Evolutionary conservation across 768 basidiomycete genomes (phyloP).

Genomic region (Kwoniella dejecticola): DNA sequence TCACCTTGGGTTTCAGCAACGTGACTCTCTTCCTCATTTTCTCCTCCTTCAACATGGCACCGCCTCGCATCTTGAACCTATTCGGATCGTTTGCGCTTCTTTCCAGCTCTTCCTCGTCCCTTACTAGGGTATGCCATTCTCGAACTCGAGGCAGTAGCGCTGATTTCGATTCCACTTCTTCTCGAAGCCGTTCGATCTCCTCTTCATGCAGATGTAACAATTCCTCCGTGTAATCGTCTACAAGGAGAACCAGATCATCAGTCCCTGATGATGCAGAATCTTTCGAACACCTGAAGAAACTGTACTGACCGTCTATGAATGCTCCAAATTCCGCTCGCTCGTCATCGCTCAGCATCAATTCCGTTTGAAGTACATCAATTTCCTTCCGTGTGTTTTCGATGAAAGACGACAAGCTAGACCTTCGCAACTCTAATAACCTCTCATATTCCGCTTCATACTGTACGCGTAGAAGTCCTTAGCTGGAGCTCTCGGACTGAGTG

Average conservation of each 20-base stretch:
- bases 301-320: conserved; percentile 73
- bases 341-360: conserved; percentile 79
- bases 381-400: conserved; percentile 77
- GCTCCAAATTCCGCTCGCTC: conserved; percentile 78
- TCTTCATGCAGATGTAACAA: conserved; percentile 79
- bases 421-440: conserved; percentile 83
- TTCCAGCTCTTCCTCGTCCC: conserved; percentile 84
- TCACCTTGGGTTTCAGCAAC: conserved; percentile 88
- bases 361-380: conserved; percentile 79
- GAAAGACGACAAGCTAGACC: conserved; percentile 83
- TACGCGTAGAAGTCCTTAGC: conserved; percentile 7
- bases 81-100: conserved; percentile 52
- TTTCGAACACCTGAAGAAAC: neutral
- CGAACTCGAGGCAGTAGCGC: conserved; percentile 73
- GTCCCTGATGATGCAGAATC: no score
- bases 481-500: neutral
- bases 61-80: conserved; percentile 50
- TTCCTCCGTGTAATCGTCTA: conserved; percentile 88
- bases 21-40: conserved; percentile 93
- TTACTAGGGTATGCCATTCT: conserved; percentile 88
- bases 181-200: conserved; percentile 77
- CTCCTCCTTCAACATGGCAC: conserved; percentile 76
- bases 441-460: conserved; percentile 85
- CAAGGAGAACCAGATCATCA: neutral
- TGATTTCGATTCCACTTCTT: conserved; percentile 76